Evolutionary conservation across 2,329 filamentous ascomycete species (phyloP).

Genomic region (Cordyceps cateniannulata): DNA sequence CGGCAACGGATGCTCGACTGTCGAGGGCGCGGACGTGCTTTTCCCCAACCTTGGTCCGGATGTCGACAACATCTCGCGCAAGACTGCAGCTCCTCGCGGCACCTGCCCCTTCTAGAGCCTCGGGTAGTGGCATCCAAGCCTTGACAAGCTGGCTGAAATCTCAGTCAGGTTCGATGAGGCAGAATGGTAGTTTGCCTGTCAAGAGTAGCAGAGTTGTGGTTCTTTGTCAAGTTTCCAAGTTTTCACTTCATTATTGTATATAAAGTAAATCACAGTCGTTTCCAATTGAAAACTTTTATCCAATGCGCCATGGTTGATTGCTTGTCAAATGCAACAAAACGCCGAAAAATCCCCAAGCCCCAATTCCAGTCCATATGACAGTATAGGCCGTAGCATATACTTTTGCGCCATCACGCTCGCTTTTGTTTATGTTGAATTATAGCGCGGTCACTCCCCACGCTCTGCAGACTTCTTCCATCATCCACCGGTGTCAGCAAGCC

Average conservation of each 20-base stretch:
- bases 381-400: neutral
- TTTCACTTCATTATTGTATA: neutral
- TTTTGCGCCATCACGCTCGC: neutral
- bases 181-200: too few relatives aligned
- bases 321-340: neutral
- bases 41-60: conserved; percentile 56
- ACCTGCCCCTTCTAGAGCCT: neutral
- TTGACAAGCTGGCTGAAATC: neutral
- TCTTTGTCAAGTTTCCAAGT: neutral
- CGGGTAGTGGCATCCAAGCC: neutral
- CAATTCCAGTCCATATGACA: neutral
- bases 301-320: neutral
- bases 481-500: neutral
- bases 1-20: conserved; percentile 46
- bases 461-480: conserved; percentile 13
- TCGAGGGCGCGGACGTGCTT: conserved; percentile 44
- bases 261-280: neutral
- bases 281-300: neutral
- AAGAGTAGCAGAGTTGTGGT: too few relatives aligned
- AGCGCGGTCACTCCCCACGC: conserved; percentile 15
- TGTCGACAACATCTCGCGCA: conserved; percentile 21
- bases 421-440: conserved; percentile 3
- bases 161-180: neutral
- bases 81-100: conserved; percentile 8
- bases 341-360: neutral